Base-by-base conservation (phyloP, 495 filamentous ascomycete species). In the Aspergillus egyptiacus region DNA sequence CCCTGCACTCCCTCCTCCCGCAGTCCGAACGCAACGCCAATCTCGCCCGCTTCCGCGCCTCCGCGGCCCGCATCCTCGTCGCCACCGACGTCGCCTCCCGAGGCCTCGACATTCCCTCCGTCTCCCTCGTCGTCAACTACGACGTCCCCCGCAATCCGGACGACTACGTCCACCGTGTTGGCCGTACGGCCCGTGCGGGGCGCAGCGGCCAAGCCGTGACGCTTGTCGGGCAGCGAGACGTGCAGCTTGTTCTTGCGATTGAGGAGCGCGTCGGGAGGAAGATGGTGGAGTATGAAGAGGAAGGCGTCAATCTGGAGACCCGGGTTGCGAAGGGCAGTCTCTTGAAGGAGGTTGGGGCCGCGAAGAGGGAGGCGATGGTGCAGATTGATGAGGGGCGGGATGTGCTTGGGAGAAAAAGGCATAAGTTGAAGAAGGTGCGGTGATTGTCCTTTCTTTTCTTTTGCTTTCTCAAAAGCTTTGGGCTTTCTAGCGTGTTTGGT, bases 61-160 rank as follows among this genome's bases (percentile, higher is more conserved):
- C 79, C n/a, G 91, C 90, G 0, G 91, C 93, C 10, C 78, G 93
- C 5, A 81, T 99, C 44, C 74, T 99, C 3, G 84, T 99, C 8
- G 94, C 94, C 2, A 97, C 93, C 0, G 94, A 99, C 63, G 91
- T 99, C 11, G 93, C 93, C 1, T 84, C 87, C n/a, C 77, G 93
- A 59, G 93, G 93, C 77, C 78, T 99, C 8, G 93, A 99, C 73
- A 96, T 99, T 48, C 94, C 91, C 0, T 85, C 84, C 50, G 94
- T 97, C 1, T 84, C 78, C 43, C 66, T 97, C 9, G 91, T 99
- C 6, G 70, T 99, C 40, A 97, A 99, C 63, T 97, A 87, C 61
- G 94, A 97, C 59, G 81, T 99, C 14, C 93, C 93, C 1, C 82
- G 91, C 2, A 89, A 96, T 62, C 90, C 93, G 27, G 93, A 96